phyloP scores from a whole-genome alignment of 352 stramenopile genomes.

The Thalassiosira livingstoniorum region DNA sequence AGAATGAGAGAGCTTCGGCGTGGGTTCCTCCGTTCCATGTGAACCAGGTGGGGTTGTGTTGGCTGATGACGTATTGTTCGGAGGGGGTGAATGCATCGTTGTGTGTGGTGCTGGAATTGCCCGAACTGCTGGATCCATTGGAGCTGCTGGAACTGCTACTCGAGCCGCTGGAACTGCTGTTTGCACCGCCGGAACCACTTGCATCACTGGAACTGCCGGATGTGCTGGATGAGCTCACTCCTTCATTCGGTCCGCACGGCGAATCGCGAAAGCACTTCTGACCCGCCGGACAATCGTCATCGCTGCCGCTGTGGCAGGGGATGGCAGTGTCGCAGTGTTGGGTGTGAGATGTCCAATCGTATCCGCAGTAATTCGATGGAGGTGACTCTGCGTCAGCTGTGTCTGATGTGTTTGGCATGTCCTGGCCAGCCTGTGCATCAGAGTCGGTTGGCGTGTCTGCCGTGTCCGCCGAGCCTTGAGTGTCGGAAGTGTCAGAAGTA shows the following conservation, averaged over 20 bases:
- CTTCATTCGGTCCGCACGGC: too few species aligned
- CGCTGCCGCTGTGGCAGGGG: too few species aligned
- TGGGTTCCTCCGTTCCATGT: constrained; percentile 36
- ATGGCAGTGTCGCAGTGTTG: too few species aligned
- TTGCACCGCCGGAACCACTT: not conserved
- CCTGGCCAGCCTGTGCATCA: not conserved
- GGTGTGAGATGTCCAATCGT: too few species aligned
- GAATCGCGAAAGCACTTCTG: too few species aligned
- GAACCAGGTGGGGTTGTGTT: constrained; percentile 50
- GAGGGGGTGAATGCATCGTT: constrained; percentile 18
- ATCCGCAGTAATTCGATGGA: not conserved
- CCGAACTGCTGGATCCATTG: not conserved
- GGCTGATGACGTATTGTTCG: too few species aligned
- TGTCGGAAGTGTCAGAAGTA: not conserved
- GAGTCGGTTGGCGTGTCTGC: not conserved
- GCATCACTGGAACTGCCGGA: not conserved
- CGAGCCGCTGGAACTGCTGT: not conserved
- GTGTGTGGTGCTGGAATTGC: not conserved
- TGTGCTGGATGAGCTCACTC: not conserved
- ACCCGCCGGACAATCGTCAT: too few species aligned
- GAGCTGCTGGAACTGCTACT: not conserved
- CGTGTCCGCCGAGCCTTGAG: not conserved
- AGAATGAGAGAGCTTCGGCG: constrained; percentile 24
- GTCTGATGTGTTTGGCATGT: not conserved
- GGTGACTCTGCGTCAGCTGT: not conserved